Percentiles rank a stretch among this genome's conserved stretches.
These are phyloP conservation scores for Onygenales sp. DNA, from an alignment of 2,329 filamentous ascomycete genomes.

Conservation along the genomic window DNA sequence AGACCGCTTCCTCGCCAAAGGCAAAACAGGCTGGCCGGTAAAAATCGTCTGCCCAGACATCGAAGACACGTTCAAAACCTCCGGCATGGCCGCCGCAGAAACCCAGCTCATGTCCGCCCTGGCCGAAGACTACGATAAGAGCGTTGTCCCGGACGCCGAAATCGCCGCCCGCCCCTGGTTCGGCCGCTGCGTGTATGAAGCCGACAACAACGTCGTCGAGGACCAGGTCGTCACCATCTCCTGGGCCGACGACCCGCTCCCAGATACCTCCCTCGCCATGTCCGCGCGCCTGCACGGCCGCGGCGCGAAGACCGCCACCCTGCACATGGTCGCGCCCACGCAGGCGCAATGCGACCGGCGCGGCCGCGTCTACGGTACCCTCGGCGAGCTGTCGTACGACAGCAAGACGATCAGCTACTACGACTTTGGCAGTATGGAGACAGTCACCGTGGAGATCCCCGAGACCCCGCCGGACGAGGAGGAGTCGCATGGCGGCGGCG, in stretches of 20 bases:
- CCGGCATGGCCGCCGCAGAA: conserved; percentile 41
- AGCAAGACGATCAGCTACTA: conserved; percentile 64
- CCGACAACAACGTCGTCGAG: conserved; percentile 88
- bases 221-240: conserved; percentile 82
- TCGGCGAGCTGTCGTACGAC: conserved; percentile 81
- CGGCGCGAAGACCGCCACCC: conserved; percentile 71
- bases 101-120: conserved; percentile 41
- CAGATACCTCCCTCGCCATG: conserved; percentile 12
- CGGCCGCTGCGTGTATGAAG: conserved; percentile 89
- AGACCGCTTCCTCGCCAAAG: conserved; percentile 55
- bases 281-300: conserved; percentile 25
- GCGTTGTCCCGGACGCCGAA: conserved; percentile 43
- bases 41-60: conserved; percentile 88
- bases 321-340: conserved; percentile 92
- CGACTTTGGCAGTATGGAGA: conserved; percentile 53
- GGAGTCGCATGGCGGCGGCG: conserved; percentile 61
- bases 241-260: conserved; percentile 64
- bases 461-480: conserved; percentile 48
- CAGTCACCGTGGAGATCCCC: conserved; percentile 49
- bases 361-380: conserved; percentile 74
- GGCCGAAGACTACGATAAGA: conserved; percentile 46
- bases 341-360: conserved; percentile 78
- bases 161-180: conserved; percentile 57
- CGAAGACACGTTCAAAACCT: conserved; percentile 55
- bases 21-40: conserved; percentile 70